Base-by-base conservation (phyloP, 805 yeast species). In the Ogataea nonfermentans region DNA sequence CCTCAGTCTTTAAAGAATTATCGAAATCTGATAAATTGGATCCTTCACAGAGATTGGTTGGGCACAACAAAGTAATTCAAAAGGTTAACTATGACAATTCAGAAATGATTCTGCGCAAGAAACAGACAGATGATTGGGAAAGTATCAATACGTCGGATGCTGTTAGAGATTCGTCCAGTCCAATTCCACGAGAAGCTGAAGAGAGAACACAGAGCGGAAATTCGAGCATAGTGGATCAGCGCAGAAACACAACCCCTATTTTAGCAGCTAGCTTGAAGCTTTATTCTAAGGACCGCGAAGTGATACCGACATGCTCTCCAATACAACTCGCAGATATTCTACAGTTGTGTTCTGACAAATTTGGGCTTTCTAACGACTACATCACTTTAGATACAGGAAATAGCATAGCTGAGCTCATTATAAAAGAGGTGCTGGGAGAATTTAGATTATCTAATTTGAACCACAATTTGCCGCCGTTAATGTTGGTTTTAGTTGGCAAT, bases 301-400 rank as follows among this genome's bases (percentile, higher is more conserved):
- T 58, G n/a, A 55, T 81, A 2, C 82, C 86, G 2, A 64, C 78
- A 39, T 82, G 89, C 11, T 76, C 90, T 2, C 88, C 95, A 1
- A 76, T 86, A 4, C 95, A 90, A 59, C 62, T 88, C 40, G 65
- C 82, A 6, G 95, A 87, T 46, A 75, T 88, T 33, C 91, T 87
- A 57, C 68, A 84, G 29, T 56, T 79, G 5, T 57, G 81, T 9
- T 54, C 66, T 3, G 82, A 78, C 10, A 74, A 72, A 35, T 81
- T 73, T 44, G 72, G 78, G 4, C 60, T 79, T 10, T 53, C 76
- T 2, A 60, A 68, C 6, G 55, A 65, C 2, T 55, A 70, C 3
- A 55, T 81, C 44, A 63, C 74, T 11, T 96, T 88, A 58, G 78
- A 78, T 37, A 78, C 86, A 25, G 87, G 87, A 4, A 65, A 81